A percentile compares a stretch with the other conserved stretches of the same genome.
These are phyloP conservation scores for Linnemannia exigua DNA, from an alignment of 192 early-diverging fungal species.

Conservation along the genomic window DNA sequence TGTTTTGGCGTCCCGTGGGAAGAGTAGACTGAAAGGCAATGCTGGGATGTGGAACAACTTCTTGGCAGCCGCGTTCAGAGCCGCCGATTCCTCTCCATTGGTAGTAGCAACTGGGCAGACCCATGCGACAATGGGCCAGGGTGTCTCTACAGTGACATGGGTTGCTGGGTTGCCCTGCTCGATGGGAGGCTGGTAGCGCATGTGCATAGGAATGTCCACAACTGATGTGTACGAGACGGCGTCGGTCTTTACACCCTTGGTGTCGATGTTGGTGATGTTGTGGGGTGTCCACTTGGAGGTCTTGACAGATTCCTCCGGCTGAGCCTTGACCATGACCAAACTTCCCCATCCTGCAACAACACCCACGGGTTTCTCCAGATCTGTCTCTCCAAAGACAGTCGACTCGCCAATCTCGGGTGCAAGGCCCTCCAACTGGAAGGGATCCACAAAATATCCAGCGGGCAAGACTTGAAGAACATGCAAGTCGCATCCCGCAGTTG, in stretches of 20 bases:
- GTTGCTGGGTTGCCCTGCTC: slow-evolving; percentile 17
- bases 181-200: slow-evolving; percentile 50
- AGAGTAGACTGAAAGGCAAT: slow-evolving; percentile 24
- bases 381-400: slow-evolving; percentile 47
- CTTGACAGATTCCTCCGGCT: slow-evolving; percentile 32
- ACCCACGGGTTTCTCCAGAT: slow-evolving; percentile 54
- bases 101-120: slow-evolving; percentile 1
- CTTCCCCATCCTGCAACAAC: slow-evolving; percentile 52
- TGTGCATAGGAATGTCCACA: slow-evolving; percentile 52
- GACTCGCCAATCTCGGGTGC: slow-evolving; percentile 51
- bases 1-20: background rate
- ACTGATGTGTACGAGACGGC: slow-evolving; percentile 12
- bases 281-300: slow-evolving; percentile 41
- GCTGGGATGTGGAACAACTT: slow-evolving; percentile 44
- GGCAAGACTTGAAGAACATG: slow-evolving; percentile 46
- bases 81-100: background rate
- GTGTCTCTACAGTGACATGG: slow-evolving; percentile 30
- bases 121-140: slow-evolving; percentile 54
- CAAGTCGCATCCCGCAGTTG: slow-evolving; percentile 34
- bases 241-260: background rate
- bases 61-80: slow-evolving; percentile 12
- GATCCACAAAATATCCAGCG: slow-evolving; percentile 49
- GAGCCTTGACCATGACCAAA: slow-evolving; percentile 46
- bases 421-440: slow-evolving; percentile 48
- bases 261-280: background rate